A percentile compares a stretch with the other conserved stretches of the same genome.
These are phyloP conservation scores for Chalciporus sp. DNA, from an alignment of 1,284 basidiomycete genomes.

Conservation along the genomic window DNA sequence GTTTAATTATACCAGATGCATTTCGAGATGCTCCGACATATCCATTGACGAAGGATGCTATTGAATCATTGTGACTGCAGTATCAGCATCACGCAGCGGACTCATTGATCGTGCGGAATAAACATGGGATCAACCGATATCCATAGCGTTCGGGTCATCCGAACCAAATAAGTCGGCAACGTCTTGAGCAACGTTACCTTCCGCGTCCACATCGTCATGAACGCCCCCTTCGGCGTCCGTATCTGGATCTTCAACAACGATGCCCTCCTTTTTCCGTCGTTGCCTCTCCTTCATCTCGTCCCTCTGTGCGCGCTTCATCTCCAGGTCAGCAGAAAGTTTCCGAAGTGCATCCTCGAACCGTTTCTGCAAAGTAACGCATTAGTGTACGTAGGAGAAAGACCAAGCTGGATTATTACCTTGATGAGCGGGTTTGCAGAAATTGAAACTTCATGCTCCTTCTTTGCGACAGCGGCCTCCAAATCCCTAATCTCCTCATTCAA, in stretches of 20 bases:
- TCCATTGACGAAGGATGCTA: background rate
- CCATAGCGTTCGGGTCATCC: slow-evolving; percentile 47
- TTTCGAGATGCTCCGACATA: background rate
- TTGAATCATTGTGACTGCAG: background rate
- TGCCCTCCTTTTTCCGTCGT: slow-evolving; percentile 65
- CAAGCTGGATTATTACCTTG: slow-evolving; percentile 50
- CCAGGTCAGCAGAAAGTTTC: slow-evolving; percentile 84
- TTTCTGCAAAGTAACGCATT: slow-evolving; percentile 52
- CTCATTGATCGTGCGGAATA: background rate
- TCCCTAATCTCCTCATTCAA: slow-evolving; percentile 90
- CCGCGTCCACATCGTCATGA: slow-evolving; percentile 41
- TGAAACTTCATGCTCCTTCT: slow-evolving; percentile 86
- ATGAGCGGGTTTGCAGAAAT: slow-evolving; percentile 89
- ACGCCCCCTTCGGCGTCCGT: slow-evolving; percentile 47
- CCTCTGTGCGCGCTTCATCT: slow-evolving; percentile 81
- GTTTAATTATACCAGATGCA: background rate
- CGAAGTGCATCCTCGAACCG: slow-evolving; percentile 92
- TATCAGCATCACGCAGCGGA: background rate
- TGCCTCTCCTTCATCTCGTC: slow-evolving; percentile 77
- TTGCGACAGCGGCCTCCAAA: slow-evolving; percentile 83
- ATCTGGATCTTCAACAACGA: slow-evolving; percentile 47
- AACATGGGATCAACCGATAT: slow-evolving; percentile 39
- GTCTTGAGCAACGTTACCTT: slow-evolving; percentile 24
- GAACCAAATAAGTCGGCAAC: slow-evolving; percentile 58
- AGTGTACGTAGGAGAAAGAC: slow-evolving; percentile 1